These are phyloP conservation scores for Wilhelminamyces savonicus DNA, from an alignment of 805 yeast species.

Conservation along the genomic window DNA sequence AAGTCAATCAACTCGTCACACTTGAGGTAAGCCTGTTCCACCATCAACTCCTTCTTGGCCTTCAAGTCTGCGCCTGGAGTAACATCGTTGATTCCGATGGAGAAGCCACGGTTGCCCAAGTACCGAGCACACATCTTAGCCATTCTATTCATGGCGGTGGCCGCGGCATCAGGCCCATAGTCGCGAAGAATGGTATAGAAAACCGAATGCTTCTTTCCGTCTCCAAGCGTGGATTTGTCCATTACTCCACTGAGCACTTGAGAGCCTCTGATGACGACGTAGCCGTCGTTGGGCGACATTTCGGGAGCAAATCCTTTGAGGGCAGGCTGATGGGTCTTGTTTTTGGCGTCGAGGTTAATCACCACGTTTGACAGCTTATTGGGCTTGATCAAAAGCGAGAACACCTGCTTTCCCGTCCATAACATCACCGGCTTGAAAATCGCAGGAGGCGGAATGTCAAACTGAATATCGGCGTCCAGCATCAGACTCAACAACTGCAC, in stretches of 20 bases:
- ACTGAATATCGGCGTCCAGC: conserved; percentile 85
- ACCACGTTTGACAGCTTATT: conserved; percentile 69
- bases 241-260: conserved; percentile 86
- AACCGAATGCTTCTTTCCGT: conserved; percentile 95
- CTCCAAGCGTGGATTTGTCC: conserved; percentile 96
- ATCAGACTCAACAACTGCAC: conserved; percentile 85
- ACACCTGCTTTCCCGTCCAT: conserved; percentile 98
- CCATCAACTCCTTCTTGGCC: conserved; percentile 76
- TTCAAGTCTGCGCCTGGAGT: conserved; percentile 83
- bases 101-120: conserved; percentile 92
- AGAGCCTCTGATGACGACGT: conserved; percentile 83
- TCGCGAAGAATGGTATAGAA: conserved; percentile 93
- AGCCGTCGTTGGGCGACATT: conserved; percentile 98
- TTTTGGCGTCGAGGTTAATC: conserved; percentile 90
- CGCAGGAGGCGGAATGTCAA: conserved; percentile 94
- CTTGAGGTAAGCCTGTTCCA: conserved; percentile 81
- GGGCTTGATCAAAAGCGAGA: conserved; percentile 81
- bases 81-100: conserved; percentile 96
- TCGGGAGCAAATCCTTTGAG: conserved; percentile 66
- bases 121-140: conserved; percentile 97
- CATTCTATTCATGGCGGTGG: conserved; percentile 96
- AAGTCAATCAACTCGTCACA: conserved; percentile 85
- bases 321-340: conserved; percentile 84
- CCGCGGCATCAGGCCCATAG: conserved; percentile 95
- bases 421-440: conserved; percentile 80